These are phyloP conservation scores for Talaromyces pinophilus DNA, from an alignment of 2,329 filamentous ascomycete genomes.

Conservation along the genomic window DNA sequence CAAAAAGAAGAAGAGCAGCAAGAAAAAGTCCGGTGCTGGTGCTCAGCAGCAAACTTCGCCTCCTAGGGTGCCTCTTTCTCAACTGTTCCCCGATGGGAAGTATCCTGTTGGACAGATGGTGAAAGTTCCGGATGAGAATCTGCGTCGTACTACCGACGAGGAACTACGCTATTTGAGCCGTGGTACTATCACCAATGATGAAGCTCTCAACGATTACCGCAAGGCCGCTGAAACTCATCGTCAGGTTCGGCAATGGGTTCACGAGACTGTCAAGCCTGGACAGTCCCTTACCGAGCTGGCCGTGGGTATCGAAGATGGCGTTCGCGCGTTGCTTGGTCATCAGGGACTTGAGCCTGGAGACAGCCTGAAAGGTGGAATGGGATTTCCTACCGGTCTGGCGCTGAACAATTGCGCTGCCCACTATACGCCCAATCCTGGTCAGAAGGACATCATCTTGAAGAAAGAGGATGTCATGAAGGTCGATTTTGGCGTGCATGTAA, in stretches of 20 bases:
- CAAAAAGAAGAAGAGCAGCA: slow-evolving; percentile 28
- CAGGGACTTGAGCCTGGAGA: slow-evolving; percentile 56
- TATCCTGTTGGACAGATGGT: slow-evolving; percentile 54
- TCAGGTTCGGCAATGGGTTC: slow-evolving; percentile 55
- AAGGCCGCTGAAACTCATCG: slow-evolving; percentile 60
- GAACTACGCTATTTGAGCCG: slow-evolving; percentile 48
- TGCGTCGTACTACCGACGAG: slow-evolving; percentile 49
- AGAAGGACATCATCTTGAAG: slow-evolving; percentile 70
- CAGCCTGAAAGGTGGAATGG: slow-evolving; percentile 54
- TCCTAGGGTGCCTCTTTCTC: slow-evolving; percentile 49
- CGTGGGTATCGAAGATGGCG: slow-evolving; percentile 57
- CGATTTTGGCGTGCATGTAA: slow-evolving; percentile 79
- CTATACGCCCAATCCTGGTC: slow-evolving; percentile 59
- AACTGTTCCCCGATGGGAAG: slow-evolving; percentile 47
- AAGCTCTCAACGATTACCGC: slow-evolving; percentile 57
- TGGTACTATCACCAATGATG: slow-evolving; percentile 47
- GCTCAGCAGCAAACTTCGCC: slow-evolving; percentile 46
- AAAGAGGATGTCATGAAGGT: slow-evolving; percentile 78
- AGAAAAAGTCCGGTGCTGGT: slow-evolving; percentile 25
- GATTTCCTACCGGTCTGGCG: slow-evolving; percentile 58
- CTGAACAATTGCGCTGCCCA: slow-evolving; percentile 59
- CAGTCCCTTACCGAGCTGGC: slow-evolving; percentile 53
- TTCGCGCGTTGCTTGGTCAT: slow-evolving; percentile 54
- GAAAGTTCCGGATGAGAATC: slow-evolving; percentile 43
- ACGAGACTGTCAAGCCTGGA: slow-evolving; percentile 54